Conservation (phyloP, 2,329 filamentous ascomycete species). For the Colletotrichum limetticola region DNA sequence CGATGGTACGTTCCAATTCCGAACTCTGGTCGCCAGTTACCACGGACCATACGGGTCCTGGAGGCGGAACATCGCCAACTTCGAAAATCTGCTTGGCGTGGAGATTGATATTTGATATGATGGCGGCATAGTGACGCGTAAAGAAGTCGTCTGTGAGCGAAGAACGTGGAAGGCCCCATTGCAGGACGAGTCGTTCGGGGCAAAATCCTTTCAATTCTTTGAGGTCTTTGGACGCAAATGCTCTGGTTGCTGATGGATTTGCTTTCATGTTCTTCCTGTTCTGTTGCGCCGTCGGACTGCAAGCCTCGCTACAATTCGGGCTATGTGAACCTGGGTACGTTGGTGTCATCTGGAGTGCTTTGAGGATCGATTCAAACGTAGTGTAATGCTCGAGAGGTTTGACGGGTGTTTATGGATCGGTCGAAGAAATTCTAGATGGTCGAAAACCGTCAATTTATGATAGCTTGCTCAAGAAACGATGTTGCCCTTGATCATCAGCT, state of each 20-base stretch:
- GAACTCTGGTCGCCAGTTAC: not conserved
- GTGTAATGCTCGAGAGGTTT: not conserved
- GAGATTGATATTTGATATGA: slow-evolving; percentile 39
- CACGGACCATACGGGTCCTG: slow-evolving; percentile 5
- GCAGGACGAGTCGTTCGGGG: slow-evolving; percentile 10
- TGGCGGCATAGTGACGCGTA: slow-evolving; percentile 6
- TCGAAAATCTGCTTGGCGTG: slow-evolving; percentile 38
- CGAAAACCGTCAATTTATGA: not conserved
- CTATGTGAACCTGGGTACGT: not conserved
- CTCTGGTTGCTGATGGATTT: not conserved
- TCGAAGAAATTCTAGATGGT: not conserved
- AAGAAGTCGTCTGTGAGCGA: slow-evolving; percentile 25
- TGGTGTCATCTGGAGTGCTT: not conserved
- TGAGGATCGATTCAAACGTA: not conserved
- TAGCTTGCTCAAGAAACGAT: not conserved
- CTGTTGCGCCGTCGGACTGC: not conserved
- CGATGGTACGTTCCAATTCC: slow-evolving; percentile 21
- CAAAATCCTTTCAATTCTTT: slow-evolving; percentile 15
- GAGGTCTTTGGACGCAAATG: not conserved
- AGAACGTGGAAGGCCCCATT: slow-evolving; percentile 3
- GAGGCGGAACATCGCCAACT: not conserved
- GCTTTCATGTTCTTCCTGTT: not conserved
- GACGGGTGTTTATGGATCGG: not conserved
- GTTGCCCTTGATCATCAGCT: not conserved
- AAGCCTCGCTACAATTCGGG: not conserved